phyloP scores from a whole-genome alignment of 257 asterid species.

The Ophiorrhiza pumila region DNA sequence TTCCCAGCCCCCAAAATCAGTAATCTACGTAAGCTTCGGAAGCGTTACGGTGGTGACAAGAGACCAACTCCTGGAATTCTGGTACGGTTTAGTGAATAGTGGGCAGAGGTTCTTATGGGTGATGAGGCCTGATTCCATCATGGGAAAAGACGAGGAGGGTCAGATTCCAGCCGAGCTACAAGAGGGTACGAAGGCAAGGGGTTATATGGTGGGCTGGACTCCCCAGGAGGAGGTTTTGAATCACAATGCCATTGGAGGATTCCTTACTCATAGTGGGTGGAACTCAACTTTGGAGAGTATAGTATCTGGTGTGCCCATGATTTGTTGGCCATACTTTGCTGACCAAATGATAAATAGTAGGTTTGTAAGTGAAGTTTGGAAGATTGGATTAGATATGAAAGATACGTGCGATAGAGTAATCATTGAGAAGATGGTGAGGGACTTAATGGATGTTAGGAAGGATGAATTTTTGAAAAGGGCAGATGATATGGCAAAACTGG shows the following conservation, averaged over 20 bases:
- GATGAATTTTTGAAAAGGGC: conserved; percentile 37
- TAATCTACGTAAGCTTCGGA: conserved; percentile 35
- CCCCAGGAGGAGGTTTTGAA: conserved; percentile 29
- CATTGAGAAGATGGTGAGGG: conserved; percentile 40
- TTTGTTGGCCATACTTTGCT: conserved; percentile 33
- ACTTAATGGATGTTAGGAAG: conserved; percentile 45
- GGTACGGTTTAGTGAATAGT: conserved; percentile 32
- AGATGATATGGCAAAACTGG: conserved; percentile 23
- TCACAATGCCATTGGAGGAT: conserved; percentile 26
- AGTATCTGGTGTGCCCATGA: conserved; percentile 31
- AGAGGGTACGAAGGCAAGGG: conserved; percentile 18
- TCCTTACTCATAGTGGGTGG: conserved; percentile 38
- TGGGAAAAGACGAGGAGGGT: neutral
- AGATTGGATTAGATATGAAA: conserved; percentile 60
- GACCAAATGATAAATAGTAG: conserved; percentile 53
- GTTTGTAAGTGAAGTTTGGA: conserved; percentile 55
- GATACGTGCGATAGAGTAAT: conserved; percentile 45
- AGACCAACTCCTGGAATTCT: conserved; percentile 27
- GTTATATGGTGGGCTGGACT: conserved; percentile 32
- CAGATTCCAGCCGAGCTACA: conserved; percentile 18
- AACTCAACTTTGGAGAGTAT: conserved; percentile 36
- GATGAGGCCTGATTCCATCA: conserved; percentile 22
- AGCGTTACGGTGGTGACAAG: conserved; percentile 19
- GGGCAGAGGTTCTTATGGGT: conserved; percentile 31
- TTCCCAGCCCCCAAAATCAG: conserved; percentile 20